Evolutionary conservation across 169 alveolate genomes (phyloP), one percentile per base, ranked within the genome.

Genomic region (Eimeria praecox): DNA sequence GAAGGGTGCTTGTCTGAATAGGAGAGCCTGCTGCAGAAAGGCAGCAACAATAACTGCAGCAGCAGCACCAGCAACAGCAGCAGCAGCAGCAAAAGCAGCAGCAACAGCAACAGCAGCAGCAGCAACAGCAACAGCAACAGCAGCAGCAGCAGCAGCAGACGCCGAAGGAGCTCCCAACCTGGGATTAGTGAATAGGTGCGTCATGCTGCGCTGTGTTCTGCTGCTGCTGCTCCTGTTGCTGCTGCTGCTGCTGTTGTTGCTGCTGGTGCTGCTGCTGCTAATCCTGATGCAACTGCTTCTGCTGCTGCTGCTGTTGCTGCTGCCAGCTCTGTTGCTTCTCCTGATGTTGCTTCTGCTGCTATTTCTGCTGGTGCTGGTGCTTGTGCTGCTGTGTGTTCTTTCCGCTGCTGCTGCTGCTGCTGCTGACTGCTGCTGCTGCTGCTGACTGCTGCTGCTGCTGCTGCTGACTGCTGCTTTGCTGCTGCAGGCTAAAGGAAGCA

Each of bases 131-230:
- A 44, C 40, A 14, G 80, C 44, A 69, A 44, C 80, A 27, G 80
- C 80, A 69, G 46, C 80, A 30, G 80, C 80, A 69, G n/a, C 80
- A 35, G 80, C 80, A n/a, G 80, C 80, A 30, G 46, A 30, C 12
- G 80, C 80, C 40, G 24, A 30, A 69, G 44, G 22, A 10, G 80
- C 80, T 69, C 80, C 80, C 9, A 40, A 69, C 44, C 44, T 69
- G 24, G 46, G 40, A 8, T 35, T 30, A 8, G 49, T 69, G 14
- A 69, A 69, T 10, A 69, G 80, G 80, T 69, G 14, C 77, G 75
- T 18, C 38, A 3, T 9, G 75, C 12, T 6, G 22, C 75, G 75
- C 75, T 22, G 0, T 6, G 40, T 64, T 64, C 35, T 64, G 12
- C 66, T 56, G 27, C 66, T 56, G n/a, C 20, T 56, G 66, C 66